Base-by-base conservation (phyloP, 805 yeast genomes). In the Schwanniomyces pseudopolymorphus region DNA sequence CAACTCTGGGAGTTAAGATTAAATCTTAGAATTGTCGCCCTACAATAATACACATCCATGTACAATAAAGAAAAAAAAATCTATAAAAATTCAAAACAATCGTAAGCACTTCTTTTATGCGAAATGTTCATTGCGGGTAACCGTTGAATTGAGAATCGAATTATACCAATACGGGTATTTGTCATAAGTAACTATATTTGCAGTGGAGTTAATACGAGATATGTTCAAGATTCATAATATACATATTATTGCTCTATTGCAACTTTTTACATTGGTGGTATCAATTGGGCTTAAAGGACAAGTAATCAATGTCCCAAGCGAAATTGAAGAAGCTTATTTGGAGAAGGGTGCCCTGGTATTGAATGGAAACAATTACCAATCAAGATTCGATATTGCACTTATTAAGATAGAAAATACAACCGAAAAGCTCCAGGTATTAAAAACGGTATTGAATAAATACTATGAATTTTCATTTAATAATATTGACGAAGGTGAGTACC, bases 41-140 rank as follows among this genome's bases (percentile, higher is more conserved):
- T 72, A 73, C 78, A 73, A 73, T 73, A 73, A 73, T 73, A 73
- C 76, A 63, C 73, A 70, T 70, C 57, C 77, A 56, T 51, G 75
- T 70, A 72, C 74, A 71, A 71, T 69, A 66, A 52, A 48, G 72
- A 58, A 43, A 43, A 59, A 44, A 59, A 35, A 38, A 37, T 9
- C 42, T 22, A 9, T 21, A 13, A 33, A 37, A 36, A 3, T 19
- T 20, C 5, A 20, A 10, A 4, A 4, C 13, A 19, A 4, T 35
- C 24, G 7, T 11, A 13, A 3, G 4, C 16, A 9, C 16, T 20
- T 19, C 16, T 36, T 36, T 36, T 36, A 36, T 19, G 13, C n/a
- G 28, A 19, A 38, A 8, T 27, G 16, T n/a, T 11, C 19, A 17
- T 4, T 33, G 44, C 47, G 47, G 47, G 47, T 45, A 45, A 45